Evolutionary conservation across 208 protist genomes (phyloP).

Genomic region (Leishmania turanica): DNA sequence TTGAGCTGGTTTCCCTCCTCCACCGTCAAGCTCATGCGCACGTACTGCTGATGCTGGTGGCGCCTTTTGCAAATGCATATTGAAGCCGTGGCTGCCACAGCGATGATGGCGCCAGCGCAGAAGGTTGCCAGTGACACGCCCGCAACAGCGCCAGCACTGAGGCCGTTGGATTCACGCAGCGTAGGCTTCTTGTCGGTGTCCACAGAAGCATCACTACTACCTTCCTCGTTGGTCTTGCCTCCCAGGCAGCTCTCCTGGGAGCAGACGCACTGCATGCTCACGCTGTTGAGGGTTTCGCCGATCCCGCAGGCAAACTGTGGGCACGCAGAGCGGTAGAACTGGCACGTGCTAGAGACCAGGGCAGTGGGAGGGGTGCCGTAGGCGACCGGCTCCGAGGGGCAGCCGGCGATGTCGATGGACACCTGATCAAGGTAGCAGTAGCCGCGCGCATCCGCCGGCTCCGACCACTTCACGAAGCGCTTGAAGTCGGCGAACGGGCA

Average conservation of each 20-base stretch:
- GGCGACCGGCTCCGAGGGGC: constrained; percentile 27
- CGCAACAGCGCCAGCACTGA: constrained; percentile 30
- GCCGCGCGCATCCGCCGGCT: constrained; percentile 40
- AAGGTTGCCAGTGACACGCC: constrained; percentile 35
- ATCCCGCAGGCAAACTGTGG: constrained; percentile 25
- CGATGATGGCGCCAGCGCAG: constrained; percentile 27
- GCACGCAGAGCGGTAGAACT: constrained; percentile 35
- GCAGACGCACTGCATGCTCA: constrained; percentile 37
- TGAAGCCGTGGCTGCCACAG: constrained; percentile 7
- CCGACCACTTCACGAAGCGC: constrained; percentile 41
- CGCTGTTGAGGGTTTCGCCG: constrained; percentile 33
- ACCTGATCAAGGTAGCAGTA: constrained; percentile 55
- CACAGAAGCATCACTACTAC: neutral
- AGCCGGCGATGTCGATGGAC: constrained; percentile 33
- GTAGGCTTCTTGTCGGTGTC: neutral
- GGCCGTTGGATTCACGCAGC: neutral
- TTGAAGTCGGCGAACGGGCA: constrained; percentile 62
- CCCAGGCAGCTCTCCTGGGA: constrained; percentile 14
- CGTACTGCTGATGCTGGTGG: neutral
- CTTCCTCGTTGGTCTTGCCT: neutral
- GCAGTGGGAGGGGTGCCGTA: constrained; percentile 17
- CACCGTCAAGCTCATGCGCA: neutral
- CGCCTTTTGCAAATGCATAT: constrained; percentile 26
- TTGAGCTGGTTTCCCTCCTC: neutral
- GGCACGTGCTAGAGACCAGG: constrained; percentile 28